A percentile compares a stretch with the other conserved stretches of the same genome.
Evolutionary conservation across 2,329 filamentous ascomycete genomes (phyloP).

Genomic region (Chaetoscypha palmicola): DNA sequence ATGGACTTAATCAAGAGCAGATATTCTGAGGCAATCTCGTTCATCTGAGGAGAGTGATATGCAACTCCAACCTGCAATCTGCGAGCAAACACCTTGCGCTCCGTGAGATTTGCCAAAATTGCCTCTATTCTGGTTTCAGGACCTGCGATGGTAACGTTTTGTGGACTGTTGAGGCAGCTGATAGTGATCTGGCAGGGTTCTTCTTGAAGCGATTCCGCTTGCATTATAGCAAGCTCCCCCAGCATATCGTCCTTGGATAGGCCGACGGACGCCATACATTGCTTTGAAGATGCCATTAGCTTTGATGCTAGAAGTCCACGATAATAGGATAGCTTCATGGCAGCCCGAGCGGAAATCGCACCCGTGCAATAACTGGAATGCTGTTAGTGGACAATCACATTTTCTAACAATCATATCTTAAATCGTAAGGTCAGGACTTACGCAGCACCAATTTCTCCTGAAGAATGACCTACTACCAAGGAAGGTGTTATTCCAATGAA

Average conservation of each 20-base stretch:
- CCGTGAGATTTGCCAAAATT: constrained; percentile 2
- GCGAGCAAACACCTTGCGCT: constrained; percentile 13
- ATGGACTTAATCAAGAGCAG: background rate
- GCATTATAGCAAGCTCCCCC: background rate
- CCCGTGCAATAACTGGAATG: constrained; percentile 21
- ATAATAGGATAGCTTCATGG: constrained; percentile 13
- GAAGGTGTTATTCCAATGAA: constrained; percentile 12
- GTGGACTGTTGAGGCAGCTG: constrained; percentile 28
- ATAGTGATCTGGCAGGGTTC: constrained; percentile 18
- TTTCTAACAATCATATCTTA: no score
- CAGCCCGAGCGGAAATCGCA: constrained; percentile 14
- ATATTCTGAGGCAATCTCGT: constrained; percentile 21
- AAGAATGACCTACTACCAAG: constrained; percentile 25
- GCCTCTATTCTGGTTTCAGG: constrained; percentile 11
- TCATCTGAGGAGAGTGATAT: constrained; percentile 30
- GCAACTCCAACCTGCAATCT: constrained; percentile 20
- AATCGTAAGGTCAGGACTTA: constrained; percentile 11
- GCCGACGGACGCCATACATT: constrained; percentile 48
- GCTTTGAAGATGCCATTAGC: constrained; percentile 21
- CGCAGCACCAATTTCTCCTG: constrained; percentile 32
- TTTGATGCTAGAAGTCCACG: constrained; percentile 10
- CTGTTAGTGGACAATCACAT: no score
- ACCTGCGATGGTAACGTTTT: constrained; percentile 25
- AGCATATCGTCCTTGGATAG: background rate
- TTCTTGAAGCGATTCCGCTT: constrained; percentile 17